These are phyloP conservation scores for Botrytis fabae DNA, from an alignment of 2,329 filamentous ascomycete species.

Conservation along the genomic window DNA sequence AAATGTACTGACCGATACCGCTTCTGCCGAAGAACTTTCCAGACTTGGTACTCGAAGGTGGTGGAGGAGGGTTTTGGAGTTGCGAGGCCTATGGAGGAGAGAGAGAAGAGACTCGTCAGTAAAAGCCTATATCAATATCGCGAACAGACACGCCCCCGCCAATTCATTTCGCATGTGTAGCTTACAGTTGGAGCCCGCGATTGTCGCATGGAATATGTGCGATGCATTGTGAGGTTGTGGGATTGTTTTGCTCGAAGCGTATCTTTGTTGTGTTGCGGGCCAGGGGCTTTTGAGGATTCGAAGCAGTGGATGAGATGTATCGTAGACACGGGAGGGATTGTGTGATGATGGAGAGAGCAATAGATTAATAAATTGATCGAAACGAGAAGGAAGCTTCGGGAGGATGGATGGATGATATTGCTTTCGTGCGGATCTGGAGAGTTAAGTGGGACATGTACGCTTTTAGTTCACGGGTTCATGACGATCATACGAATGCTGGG, in stretches of 20 bases:
- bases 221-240: constrained; percentile 69
- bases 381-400: neutral
- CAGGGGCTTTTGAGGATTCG: neutral
- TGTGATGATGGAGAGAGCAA: neutral
- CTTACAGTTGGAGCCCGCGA: constrained; percentile 91
- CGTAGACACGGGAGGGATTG: neutral
- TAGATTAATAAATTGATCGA: neutral
- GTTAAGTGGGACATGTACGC: neutral
- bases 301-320: neutral
- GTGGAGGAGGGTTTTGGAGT: constrained; percentile 88
- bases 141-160: neutral
- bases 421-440: constrained; percentile 14
- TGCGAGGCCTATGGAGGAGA: constrained; percentile 46
- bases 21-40: constrained; percentile 84
- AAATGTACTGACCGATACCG: constrained; percentile 67
- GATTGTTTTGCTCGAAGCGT: neutral
- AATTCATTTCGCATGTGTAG: constrained; percentile 33
- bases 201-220: constrained; percentile 98
- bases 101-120: constrained; percentile 18
- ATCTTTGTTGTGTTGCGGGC: neutral
- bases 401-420: neutral
- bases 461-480: neutral
- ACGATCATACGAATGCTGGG: constrained; percentile 11
- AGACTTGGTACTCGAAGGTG: constrained; percentile 86
- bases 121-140: constrained; percentile 13